Conservation (phyloP, 345 rosid species). For the Salix exigua region DNA sequence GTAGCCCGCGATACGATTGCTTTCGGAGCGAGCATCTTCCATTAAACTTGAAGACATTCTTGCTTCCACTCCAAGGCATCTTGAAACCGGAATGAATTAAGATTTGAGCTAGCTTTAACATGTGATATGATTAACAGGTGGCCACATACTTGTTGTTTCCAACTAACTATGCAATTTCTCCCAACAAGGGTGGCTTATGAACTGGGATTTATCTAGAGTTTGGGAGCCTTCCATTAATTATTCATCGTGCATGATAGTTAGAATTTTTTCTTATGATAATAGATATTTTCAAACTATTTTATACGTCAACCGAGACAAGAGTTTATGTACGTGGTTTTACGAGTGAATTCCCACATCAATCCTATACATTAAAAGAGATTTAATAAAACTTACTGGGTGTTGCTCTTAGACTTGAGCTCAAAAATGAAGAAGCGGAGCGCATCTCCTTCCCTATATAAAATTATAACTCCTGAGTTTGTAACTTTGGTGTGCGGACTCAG, state of each 20-base stretch:
- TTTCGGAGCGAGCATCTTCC: background rate
- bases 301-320: too few species aligned
- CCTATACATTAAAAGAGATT: too few species aligned
- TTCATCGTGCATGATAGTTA: background rate
- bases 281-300: too few species aligned
- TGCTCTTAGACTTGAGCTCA: too few species aligned
- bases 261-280: background rate
- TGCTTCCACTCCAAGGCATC: conserved; percentile 28
- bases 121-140: background rate
- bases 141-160: background rate
- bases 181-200: background rate
- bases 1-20: background rate
- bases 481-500: too few species aligned
- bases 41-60: background rate
- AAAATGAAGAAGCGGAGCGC: too few species aligned
- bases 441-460: too few species aligned
- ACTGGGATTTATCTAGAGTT: background rate
- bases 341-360: too few species aligned
- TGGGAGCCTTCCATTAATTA: background rate
- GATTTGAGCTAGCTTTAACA: background rate
- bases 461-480: too few species aligned
- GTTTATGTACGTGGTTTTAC: too few species aligned
- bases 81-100: background rate
- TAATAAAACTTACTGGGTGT: too few species aligned
- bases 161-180: background rate